Base-by-base conservation (phyloP, 2,329 filamentous ascomycete species). In the Botrytis fragariae region DNA sequence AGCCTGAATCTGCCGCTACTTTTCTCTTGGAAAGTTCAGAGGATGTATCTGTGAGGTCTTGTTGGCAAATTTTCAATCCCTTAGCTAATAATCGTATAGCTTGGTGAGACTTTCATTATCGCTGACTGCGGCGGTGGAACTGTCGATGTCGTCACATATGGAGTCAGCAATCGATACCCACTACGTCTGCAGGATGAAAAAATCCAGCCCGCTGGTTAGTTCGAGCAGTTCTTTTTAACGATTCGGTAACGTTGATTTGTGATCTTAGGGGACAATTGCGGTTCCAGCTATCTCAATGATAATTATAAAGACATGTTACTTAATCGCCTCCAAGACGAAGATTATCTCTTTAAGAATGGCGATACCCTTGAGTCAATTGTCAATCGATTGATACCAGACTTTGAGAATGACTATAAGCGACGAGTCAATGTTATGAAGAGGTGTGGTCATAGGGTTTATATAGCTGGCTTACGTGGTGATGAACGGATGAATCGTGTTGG, bases 1-100 rank as follows among this genome's bases (percentile, higher is more conserved):
- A 81, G 60, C 79, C 79, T 4, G 79, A 81, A 73, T 78, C 78
- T 25, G 79, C 79, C 1, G 79, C 78, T 0, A 79, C 77, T 2
- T 79, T 76, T 61, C 74, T 79, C 7, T 68, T 80, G 54, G 75
- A 73, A n/a, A 74, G 60, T n/a, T 77, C 62, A 4, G 64, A 69
- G 29, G 59, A 72, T 16, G 69, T 77, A 42, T 39, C 72, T 20
- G 76, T 76, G 60, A 72, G 71, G 59, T 29, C 2, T 7, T n/a
- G 39, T 5, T 60, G 35, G 6, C 3, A 48, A 1, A 65, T 4
- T 12, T 29, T 54, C 35, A 1, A n/a, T 32, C 25, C 10, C 37
- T 22, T 59, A 18, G 25, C 72, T 73, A 22, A 48, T 18, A 32
- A 45, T 37, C 2, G 76, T 72, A 42, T 73, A 22, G 71, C 71